These are phyloP conservation scores for Sungouiozyma intestinalis DNA, from an alignment of 805 yeast species.

Conservation along the genomic window DNA sequence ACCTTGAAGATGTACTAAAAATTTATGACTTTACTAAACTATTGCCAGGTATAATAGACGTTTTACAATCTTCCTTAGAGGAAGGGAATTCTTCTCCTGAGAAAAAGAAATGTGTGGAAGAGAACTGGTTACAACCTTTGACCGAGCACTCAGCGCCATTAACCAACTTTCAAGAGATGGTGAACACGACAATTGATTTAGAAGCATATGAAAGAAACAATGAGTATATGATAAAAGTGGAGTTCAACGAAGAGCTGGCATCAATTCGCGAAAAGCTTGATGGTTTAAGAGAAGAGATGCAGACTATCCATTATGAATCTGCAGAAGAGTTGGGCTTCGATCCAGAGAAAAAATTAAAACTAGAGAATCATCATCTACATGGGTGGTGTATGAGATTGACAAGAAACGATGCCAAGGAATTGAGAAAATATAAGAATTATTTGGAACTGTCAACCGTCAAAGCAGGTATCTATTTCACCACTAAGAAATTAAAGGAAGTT, in stretches of 20 bases:
- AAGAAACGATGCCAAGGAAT: conserved; percentile 72
- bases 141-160: conserved; percentile 40
- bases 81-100: conserved; percentile 1
- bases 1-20: conserved; percentile 80
- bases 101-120: conserved; percentile 31
- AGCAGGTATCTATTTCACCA: conserved; percentile 91
- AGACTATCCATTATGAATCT: conserved; percentile 47
- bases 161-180: conserved; percentile 65
- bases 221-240: conserved; percentile 80
- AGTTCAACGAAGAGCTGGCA: conserved; percentile 70
- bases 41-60: conserved; percentile 56
- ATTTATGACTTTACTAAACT: conserved; percentile 68
- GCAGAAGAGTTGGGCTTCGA: conserved; percentile 75
- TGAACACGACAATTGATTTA: conserved; percentile 86
- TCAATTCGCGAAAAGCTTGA: conserved; percentile 50
- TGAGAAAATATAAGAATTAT: conserved; percentile 50
- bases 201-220: conserved; percentile 64
- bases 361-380: conserved; percentile 77
- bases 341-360: conserved; percentile 75
- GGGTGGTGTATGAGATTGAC: conserved; percentile 96
- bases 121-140: conserved; percentile 52
- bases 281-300: conserved; percentile 42
- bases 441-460: conserved; percentile 83
- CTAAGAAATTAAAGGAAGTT: conserved; percentile 48
- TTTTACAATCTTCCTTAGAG: conserved; percentile 30